Conservation (phyloP, 352 stramenopile genomes). For the Globisporangium recalcitrans region DNA sequence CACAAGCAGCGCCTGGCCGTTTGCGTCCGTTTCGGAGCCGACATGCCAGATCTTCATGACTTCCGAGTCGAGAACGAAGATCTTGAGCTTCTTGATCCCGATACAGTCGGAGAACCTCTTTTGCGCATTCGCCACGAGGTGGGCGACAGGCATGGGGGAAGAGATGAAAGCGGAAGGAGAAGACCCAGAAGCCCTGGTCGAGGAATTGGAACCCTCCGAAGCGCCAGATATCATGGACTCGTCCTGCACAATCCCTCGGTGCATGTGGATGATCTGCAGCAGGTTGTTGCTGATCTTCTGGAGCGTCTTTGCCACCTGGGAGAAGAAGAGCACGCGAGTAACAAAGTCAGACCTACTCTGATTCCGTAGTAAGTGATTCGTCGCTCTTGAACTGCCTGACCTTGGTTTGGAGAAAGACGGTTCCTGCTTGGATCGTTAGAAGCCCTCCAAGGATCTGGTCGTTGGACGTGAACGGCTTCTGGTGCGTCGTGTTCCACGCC, state of each 20-base stretch:
- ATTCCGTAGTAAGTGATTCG: too few relatives aligned
- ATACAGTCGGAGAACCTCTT: slow-evolving; percentile 53
- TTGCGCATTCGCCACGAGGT: slow-evolving; percentile 50
- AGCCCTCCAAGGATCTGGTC: slow-evolving; percentile 65
- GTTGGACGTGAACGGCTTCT: slow-evolving; percentile 69
- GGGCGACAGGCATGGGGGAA: slow-evolving; percentile 27
- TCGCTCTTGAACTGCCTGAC: too few relatives aligned
- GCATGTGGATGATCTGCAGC: slow-evolving; percentile 46
- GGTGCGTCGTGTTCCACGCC: slow-evolving; percentile 64
- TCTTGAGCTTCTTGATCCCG: slow-evolving; percentile 54
- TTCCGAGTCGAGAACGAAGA: slow-evolving; percentile 57
- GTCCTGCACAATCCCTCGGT: slow-evolving; percentile 31
- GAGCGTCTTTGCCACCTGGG: slow-evolving; percentile 30
- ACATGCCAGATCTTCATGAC: slow-evolving; percentile 52
- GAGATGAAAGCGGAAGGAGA: not conserved
- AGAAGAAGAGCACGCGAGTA: not conserved
- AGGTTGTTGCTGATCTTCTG: slow-evolving; percentile 59
- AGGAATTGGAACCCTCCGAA: not conserved
- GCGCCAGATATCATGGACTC: not conserved
- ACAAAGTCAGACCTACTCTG: not conserved
- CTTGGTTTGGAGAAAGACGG: slow-evolving; percentile 46
- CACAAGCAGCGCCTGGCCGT: slow-evolving; percentile 23
- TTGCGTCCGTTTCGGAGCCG: slow-evolving; percentile 20
- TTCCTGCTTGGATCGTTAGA: slow-evolving; percentile 52
- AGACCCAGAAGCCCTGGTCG: not conserved